These are phyloP conservation scores for Keithomyces neogunnii DNA, from an alignment of 2,329 filamentous ascomycete genomes.

Conservation along the genomic window DNA sequence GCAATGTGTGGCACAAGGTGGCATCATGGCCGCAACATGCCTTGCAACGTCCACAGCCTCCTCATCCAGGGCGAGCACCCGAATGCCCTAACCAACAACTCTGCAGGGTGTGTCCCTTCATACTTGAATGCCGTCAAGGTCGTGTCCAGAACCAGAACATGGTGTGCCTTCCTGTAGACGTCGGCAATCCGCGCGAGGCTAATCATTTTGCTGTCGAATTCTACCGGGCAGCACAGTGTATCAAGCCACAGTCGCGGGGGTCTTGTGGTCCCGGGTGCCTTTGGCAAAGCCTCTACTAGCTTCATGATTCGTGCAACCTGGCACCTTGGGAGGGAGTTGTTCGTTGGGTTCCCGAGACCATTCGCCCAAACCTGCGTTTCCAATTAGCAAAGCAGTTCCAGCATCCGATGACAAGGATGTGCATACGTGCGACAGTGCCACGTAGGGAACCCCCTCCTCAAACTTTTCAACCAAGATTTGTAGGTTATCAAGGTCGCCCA, in stretches of 20 bases:
- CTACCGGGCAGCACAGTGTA: conserved; percentile 24
- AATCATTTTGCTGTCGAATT: conserved; percentile 14
- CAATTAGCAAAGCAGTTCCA: not conserved
- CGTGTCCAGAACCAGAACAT: conserved; percentile 25
- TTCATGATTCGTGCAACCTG: conserved; percentile 18
- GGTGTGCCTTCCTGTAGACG: conserved; percentile 22
- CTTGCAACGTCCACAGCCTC: conserved; percentile 31
- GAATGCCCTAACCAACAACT: conserved; percentile 22
- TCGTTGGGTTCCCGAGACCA: conserved; percentile 22
- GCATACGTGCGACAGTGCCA: conserved; percentile 25
- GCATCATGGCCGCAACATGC: conserved; percentile 2
- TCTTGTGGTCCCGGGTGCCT: not conserved
- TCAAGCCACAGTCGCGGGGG: conserved; percentile 23
- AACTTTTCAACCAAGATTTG: conserved; percentile 15
- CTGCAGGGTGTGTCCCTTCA: conserved; percentile 10
- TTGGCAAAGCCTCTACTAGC: conserved; percentile 14
- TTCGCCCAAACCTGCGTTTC: conserved; percentile 25
- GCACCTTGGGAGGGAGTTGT: conserved; percentile 22
- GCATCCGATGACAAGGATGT: not conserved
- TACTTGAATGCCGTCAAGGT: conserved; percentile 16
- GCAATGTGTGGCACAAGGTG: not conserved
- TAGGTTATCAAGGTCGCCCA: conserved; percentile 7
- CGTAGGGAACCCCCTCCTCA: conserved; percentile 15
- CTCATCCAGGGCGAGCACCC: conserved; percentile 27
- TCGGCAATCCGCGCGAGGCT: conserved; percentile 24